Evolutionary conservation across 352 stramenopile genomes (phyloP).

Genomic region (Phytophthora meadii): DNA sequence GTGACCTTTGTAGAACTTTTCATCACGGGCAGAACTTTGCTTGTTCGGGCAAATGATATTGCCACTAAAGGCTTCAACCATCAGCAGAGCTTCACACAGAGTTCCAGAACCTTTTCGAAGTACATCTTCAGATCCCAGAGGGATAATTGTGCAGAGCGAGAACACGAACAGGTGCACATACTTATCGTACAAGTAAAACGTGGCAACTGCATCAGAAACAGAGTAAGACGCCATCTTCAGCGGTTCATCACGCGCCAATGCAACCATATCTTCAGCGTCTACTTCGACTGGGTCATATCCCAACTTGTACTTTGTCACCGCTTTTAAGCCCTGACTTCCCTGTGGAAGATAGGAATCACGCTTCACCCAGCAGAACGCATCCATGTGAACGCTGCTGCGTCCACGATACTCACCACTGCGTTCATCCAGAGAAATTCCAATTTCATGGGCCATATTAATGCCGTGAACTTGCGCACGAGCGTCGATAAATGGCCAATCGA

Average conservation of each 20-base stretch:
- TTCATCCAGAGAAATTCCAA: constrained; percentile 81
- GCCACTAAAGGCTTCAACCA: constrained; percentile 97
- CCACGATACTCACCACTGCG: constrained; percentile 93
- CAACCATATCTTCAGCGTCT: constrained; percentile 99
- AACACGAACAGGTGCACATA: constrained; percentile 99
- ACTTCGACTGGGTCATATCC: constrained; percentile 98
- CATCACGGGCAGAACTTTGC: constrained; percentile 84
- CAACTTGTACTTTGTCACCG: constrained; percentile 99
- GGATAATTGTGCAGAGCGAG: constrained; percentile 99
- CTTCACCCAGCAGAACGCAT: constrained; percentile 99
- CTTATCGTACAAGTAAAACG: constrained; percentile 99
- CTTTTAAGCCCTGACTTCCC: constrained; percentile 98
- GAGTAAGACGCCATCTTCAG: constrained; percentile 99
- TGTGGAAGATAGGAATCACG: constrained; percentile 99
- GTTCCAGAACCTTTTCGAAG: constrained; percentile 96
- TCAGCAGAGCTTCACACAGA: constrained; percentile 98
- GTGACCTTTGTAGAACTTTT: constrained; percentile 93
- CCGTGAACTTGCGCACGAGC: constrained; percentile 90
- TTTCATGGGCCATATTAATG: constrained; percentile 91
- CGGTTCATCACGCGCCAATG: constrained; percentile 94
- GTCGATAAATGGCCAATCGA: constrained; percentile 99
- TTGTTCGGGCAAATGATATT: constrained; percentile 99
- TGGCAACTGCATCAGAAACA: constrained; percentile 99
- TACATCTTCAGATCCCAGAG: constrained; percentile 98
- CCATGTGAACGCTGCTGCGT: constrained; percentile 95